Conservation (phyloP, 1,284 basidiomycete genomes). For the Tremellales sp. region DNA sequence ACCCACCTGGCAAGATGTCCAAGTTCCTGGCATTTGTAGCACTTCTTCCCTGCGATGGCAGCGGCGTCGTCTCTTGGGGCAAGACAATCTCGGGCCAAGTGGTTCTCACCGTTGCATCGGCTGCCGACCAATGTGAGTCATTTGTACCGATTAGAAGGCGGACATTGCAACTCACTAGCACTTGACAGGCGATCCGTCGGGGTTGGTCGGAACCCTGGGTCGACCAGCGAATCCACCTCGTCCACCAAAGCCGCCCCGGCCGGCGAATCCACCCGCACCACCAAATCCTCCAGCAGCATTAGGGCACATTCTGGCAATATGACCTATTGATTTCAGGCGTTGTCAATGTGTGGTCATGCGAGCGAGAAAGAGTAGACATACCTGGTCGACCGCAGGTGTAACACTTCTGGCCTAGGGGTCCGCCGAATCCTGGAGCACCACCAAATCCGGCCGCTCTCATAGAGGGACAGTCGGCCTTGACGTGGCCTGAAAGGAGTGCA, state of each 20-base stretch:
- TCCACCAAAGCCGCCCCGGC: constrained; percentile 18
- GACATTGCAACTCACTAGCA: constrained; percentile 42
- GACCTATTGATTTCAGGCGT: constrained; percentile 29
- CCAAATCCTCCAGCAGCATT: constrained; percentile 11
- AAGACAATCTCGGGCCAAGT: constrained; percentile 48
- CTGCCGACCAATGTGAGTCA: constrained; percentile 18
- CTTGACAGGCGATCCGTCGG: constrained; percentile 46
- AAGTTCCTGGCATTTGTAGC: constrained; percentile 48
- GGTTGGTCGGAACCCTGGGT: constrained; percentile 21
- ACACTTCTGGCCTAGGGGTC: constrained; percentile 67
- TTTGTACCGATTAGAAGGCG: background rate
- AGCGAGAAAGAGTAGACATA: constrained; percentile 9
- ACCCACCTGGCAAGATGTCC: constrained; percentile 45
- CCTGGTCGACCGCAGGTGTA: constrained; percentile 52
- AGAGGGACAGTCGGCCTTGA: constrained; percentile 77
- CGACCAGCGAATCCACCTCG: constrained; percentile 15
- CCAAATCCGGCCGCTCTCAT: constrained; percentile 55
- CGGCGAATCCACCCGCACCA: constrained; percentile 22
- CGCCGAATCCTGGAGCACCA: constrained; percentile 9
- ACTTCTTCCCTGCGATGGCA: constrained; percentile 40
- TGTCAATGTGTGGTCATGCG: background rate
- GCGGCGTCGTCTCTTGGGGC: constrained; percentile 41
- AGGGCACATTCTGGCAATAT: constrained; percentile 41
- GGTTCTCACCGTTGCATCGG: constrained; percentile 48
- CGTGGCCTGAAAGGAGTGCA: constrained; percentile 26